phyloP scores from a whole-genome alignment of 345 rosid species.

The Lumnitzera racemosa region DNA sequence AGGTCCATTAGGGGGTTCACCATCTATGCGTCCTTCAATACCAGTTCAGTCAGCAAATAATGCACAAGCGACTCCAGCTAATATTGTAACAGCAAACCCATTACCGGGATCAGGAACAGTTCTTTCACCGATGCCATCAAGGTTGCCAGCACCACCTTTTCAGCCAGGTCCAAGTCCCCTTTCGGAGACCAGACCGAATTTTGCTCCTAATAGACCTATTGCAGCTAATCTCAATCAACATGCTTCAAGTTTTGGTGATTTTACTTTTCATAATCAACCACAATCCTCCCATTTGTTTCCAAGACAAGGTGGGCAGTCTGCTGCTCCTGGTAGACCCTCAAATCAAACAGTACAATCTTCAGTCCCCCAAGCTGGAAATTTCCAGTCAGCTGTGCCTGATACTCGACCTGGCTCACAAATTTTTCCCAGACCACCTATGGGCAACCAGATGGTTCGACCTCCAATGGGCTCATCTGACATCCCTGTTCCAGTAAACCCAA shows the following conservation, averaged over 20 bases:
- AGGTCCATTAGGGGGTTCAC: conserved; percentile 8
- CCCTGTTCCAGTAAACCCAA: conserved; percentile 18
- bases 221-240: conserved; percentile 22
- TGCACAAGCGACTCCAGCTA: conserved; percentile 8
- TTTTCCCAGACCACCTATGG: conserved; percentile 41
- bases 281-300: conserved; percentile 31
- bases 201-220: conserved; percentile 27
- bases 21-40: conserved; percentile 16
- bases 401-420: conserved; percentile 38
- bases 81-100: conserved; percentile 10
- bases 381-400: conserved; percentile 22
- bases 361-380: conserved; percentile 28
- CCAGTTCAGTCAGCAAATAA: conserved; percentile 20
- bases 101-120: conserved; percentile 8
- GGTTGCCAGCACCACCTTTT: conserved; percentile 17
- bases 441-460: conserved; percentile 6
- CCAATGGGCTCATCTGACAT: conserved; percentile 15
- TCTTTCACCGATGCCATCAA: conserved; percentile 18
- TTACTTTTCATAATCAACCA: conserved; percentile 45
- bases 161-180: conserved; percentile 21
- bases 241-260: conserved; percentile 45
- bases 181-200: conserved; percentile 26
- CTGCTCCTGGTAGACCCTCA: conserved; percentile 19
- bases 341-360: conserved; percentile 23
- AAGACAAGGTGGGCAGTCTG: conserved; percentile 32